phyloP scores from a whole-genome alignment of 2,329 filamentous ascomycete genomes.

The Paraconiothyrium brasiliense region DNA sequence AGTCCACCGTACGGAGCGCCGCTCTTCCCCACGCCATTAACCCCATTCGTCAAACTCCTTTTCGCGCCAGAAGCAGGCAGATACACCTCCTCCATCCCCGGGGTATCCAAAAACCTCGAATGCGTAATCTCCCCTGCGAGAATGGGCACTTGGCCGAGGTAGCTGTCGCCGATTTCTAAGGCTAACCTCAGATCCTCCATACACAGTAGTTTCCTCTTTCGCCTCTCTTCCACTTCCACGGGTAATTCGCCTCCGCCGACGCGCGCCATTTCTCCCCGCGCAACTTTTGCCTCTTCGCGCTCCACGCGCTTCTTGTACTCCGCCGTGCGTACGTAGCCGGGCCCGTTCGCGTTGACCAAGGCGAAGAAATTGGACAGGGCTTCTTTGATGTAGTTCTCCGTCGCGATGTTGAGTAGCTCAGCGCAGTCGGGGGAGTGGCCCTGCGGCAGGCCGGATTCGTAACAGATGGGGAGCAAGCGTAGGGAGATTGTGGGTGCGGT shows the following conservation, averaged over 20 bases:
- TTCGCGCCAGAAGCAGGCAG: not conserved
- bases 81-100: constrained; percentile 41
- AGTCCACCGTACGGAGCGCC: constrained; percentile 22
- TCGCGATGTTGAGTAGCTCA: constrained; percentile 68
- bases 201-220: constrained; percentile 74
- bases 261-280: constrained; percentile 76
- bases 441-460: constrained; percentile 68
- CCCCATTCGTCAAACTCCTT: constrained; percentile 20
- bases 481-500: constrained; percentile 65
- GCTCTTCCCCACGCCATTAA: constrained; percentile 22
- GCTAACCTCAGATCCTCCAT: constrained; percentile 82
- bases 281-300: constrained; percentile 76
- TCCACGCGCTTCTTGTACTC: constrained; percentile 79
- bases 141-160: constrained; percentile 80
- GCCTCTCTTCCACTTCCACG: constrained; percentile 79
- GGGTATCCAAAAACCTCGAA: constrained; percentile 71
- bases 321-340: constrained; percentile 73
- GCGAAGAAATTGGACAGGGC: constrained; percentile 64
- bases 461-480: constrained; percentile 72
- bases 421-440: constrained; percentile 64
- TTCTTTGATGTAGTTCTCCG: constrained; percentile 71
- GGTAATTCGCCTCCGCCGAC: constrained; percentile 82
- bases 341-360: constrained; percentile 65
- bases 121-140: constrained; percentile 73
- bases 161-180: constrained; percentile 77